Conservation (phyloP, 2,329 filamentous ascomycete species). For the Trichoderma oligosporum region DNA sequence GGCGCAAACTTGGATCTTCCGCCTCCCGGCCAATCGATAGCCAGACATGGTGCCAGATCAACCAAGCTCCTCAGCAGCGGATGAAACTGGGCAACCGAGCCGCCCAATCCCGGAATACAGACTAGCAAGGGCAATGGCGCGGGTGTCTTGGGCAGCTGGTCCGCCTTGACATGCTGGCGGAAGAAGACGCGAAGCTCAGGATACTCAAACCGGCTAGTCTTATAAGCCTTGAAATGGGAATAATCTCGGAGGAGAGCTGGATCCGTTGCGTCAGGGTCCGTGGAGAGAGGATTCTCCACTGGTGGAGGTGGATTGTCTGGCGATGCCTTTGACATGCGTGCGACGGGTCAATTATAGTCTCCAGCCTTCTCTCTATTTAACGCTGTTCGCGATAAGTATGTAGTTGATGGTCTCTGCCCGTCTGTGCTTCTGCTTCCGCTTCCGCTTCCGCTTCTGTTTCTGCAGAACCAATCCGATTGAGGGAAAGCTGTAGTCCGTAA, state of each 20-base stretch:
- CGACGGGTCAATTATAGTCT: neutral
- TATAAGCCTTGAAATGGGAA: constrained; percentile 67
- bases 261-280: constrained; percentile 56
- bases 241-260: constrained; percentile 77
- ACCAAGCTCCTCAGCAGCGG: constrained; percentile 75
- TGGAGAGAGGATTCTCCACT: constrained; percentile 25
- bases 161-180: constrained; percentile 74
- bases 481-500: too few relatives aligned
- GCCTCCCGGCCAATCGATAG: constrained; percentile 87
- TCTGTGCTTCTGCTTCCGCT: too few relatives aligned
- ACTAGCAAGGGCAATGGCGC: constrained; percentile 78
- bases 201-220: constrained; percentile 68
- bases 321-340: constrained; percentile 15
- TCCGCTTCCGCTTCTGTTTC: too few relatives aligned
- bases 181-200: constrained; percentile 77
- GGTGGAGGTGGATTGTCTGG: neutral
- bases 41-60: constrained; percentile 74
- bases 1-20: constrained; percentile 74
- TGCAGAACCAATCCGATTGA: too few relatives aligned
- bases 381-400: too few relatives aligned
- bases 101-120: constrained; percentile 90
- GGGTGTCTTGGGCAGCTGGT: constrained; percentile 70
- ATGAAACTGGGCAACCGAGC: constrained; percentile 83
- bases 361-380: too few relatives aligned
- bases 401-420: too few relatives aligned